Evolutionary conservation across 2,329 filamentous ascomycete species (phyloP).

Genomic region (Fusarium torreyae): DNA sequence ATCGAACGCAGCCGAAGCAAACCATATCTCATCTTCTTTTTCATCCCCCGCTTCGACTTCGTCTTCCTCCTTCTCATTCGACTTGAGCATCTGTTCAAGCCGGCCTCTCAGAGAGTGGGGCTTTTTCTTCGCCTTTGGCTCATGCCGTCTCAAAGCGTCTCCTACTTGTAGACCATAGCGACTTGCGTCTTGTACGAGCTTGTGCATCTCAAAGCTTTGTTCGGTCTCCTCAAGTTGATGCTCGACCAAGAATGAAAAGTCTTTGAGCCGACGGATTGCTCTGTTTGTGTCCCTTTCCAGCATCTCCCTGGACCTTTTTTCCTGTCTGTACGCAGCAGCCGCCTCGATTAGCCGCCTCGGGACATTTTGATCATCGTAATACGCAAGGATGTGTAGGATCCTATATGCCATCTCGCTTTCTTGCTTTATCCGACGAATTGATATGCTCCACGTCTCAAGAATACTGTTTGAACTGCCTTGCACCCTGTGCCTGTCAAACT

Average conservation of each 20-base stretch:
- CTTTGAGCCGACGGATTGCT: conserved; percentile 49
- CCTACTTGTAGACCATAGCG: conserved; percentile 34
- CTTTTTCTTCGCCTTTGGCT: neutral
- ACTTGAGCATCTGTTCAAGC: neutral
- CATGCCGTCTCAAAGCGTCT: accelerated
- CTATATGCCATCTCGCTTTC: conserved; percentile 49
- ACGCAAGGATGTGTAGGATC: conserved; percentile 53
- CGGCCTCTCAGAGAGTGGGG: neutral
- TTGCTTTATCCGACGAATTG: conserved; percentile 51
- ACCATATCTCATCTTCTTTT: conserved; percentile 29
- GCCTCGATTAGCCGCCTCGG: conserved; percentile 48
- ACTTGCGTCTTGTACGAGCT: conserved; percentile 51
- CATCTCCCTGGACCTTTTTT: neutral
- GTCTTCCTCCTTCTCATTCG: accelerated
- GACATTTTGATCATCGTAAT: conserved; percentile 54
- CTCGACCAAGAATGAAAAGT: conserved; percentile 54
- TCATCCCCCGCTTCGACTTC: too few species aligned
- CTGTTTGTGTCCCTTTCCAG: conserved; percentile 9
- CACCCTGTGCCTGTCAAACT: conserved; percentile 51
- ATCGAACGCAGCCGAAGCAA: conserved; percentile 43
- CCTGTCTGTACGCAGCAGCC: conserved; percentile 1
- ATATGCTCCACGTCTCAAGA: conserved; percentile 54
- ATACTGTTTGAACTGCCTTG: conserved; percentile 52
- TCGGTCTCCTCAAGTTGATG: conserved; percentile 5
- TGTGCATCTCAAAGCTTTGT: conserved; percentile 52